phyloP scores from a whole-genome alignment of 371 early-diverging fungal genomes.

The Mucor plumbeus region DNA sequence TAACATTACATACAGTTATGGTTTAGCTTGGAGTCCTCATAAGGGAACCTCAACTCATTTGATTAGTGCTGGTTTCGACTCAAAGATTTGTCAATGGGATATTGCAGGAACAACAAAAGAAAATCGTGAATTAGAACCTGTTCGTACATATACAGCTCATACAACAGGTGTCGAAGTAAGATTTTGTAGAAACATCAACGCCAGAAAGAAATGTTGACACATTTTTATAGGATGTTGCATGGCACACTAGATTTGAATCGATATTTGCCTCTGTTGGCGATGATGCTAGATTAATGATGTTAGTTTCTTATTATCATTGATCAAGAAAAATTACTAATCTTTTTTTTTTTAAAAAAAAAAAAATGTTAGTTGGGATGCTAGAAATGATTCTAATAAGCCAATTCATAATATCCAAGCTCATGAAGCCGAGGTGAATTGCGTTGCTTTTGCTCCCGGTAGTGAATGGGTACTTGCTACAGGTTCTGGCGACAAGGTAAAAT shows the following conservation, averaged over 20 bases:
- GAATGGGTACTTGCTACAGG: constrained; percentile 96
- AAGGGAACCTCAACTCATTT: constrained; percentile 66
- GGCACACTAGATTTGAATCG: constrained; percentile 77
- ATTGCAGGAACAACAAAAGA: constrained; percentile 63
- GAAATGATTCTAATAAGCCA: constrained; percentile 61
- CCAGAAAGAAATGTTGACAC: background rate
- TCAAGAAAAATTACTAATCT: background rate
- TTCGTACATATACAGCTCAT: constrained; percentile 81
- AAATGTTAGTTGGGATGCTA: constrained; percentile 71
- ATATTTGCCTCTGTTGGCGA: constrained; percentile 97
- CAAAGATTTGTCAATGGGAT: constrained; percentile 84
- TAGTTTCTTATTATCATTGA: constrained; percentile 28
- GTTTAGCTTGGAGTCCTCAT: constrained; percentile 79
- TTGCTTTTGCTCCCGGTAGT: constrained; percentile 92
- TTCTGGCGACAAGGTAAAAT: constrained; percentile 84
- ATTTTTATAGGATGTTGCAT: background rate
- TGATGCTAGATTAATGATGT: constrained; percentile 91
- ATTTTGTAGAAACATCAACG: constrained; percentile 5
- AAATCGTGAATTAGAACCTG: constrained; percentile 73
- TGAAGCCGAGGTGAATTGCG: constrained; percentile 89
- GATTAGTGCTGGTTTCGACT: constrained; percentile 86
- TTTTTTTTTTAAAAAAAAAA: too few relatives aligned
- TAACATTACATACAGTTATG: constrained; percentile 56
- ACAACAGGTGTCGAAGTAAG: constrained; percentile 88
- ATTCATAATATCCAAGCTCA: constrained; percentile 84